Conservation (phyloP, 2,329 filamentous ascomycete genomes). For the Neodidymelliopsis sp. region DNA sequence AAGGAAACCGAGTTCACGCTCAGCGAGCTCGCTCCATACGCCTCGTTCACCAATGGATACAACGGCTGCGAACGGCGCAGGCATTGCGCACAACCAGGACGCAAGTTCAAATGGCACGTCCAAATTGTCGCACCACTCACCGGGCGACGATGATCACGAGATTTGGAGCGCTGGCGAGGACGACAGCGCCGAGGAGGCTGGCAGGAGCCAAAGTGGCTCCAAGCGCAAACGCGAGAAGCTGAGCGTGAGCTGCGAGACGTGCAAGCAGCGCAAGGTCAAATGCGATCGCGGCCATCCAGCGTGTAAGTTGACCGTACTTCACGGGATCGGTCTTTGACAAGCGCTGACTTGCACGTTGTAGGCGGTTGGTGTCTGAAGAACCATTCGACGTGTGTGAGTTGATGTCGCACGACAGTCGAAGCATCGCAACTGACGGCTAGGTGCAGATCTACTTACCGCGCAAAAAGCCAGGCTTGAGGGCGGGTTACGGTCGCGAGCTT, state of each 20-base stretch:
- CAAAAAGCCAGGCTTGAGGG: constrained; percentile 70
- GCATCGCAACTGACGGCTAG: constrained; percentile 7
- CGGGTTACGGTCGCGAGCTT: constrained; percentile 69
- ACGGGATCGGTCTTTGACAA: neutral
- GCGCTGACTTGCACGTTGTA: constrained; percentile 9
- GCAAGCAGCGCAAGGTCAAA: constrained; percentile 80
- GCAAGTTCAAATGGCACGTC: constrained; percentile 41
- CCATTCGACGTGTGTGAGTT: constrained; percentile 63
- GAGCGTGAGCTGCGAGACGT: constrained; percentile 69
- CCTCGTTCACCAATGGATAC: constrained; percentile 41
- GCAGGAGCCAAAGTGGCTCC: constrained; percentile 45
- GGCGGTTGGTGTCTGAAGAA: constrained; percentile 73
- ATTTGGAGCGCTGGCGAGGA: constrained; percentile 45
- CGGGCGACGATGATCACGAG: constrained; percentile 44
- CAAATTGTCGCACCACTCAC: constrained; percentile 46
- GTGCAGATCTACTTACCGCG: constrained; percentile 67
- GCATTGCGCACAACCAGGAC: constrained; percentile 34
- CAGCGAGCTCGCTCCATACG: constrained; percentile 33
- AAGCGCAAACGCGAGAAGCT: constrained; percentile 58
- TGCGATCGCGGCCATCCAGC: constrained; percentile 75
- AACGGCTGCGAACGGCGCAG: constrained; percentile 26
- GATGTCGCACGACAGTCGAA: constrained; percentile 5
- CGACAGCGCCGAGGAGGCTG: constrained; percentile 53
- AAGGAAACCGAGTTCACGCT: constrained; percentile 22
- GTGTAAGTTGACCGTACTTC: constrained; percentile 50